These are phyloP conservation scores for Saturnispora diversa DNA, from an alignment of 805 yeast species.

Conservation along the genomic window DNA sequence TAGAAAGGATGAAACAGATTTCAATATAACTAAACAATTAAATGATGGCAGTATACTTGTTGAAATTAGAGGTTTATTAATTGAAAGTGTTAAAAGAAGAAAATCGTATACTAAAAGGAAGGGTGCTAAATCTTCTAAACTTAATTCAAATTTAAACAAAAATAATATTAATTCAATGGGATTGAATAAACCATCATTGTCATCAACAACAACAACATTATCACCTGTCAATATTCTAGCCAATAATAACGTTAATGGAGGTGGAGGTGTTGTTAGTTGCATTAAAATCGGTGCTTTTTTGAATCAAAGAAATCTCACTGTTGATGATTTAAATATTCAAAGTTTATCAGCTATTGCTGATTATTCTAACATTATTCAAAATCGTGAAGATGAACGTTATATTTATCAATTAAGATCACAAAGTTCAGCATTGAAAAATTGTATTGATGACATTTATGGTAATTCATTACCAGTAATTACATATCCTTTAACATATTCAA, in stretches of 20 bases:
- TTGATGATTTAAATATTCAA: conserved; percentile 3
- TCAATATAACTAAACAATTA: conserved; percentile 12
- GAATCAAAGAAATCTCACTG: conserved; percentile 7
- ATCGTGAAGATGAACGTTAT: conserved; percentile 22
- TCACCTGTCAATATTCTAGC: conserved; percentile 13
- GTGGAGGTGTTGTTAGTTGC: conserved; percentile 6
- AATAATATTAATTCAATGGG: not conserved
- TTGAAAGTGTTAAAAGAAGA: conserved; percentile 23
- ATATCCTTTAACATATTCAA: conserved; percentile 24
- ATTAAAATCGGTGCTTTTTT: conserved; percentile 14
- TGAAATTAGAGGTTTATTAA: conserved; percentile 18
- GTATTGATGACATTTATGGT: conserved; percentile 22
- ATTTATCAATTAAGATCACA: conserved; percentile 17
- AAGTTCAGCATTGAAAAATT: conserved; percentile 15
- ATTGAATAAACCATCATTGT: too few relatives aligned
- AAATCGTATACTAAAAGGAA: conserved; percentile 24
- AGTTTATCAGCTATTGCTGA: conserved; percentile 19
- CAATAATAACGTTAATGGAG: not conserved
- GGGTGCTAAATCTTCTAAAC: conserved; percentile 8
- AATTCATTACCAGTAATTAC: conserved; percentile 11
- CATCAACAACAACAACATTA: conserved; percentile 5
- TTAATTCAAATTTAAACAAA: not conserved
- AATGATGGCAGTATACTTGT: conserved; percentile 14
- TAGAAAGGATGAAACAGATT: conserved; percentile 20
- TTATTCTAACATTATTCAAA: conserved; percentile 18